A percentile compares a stretch with the other conserved stretches of the same genome.
Evolutionary conservation across 129 eudicot species (phyloP).

Genomic region (Arctium lappa): DNA sequence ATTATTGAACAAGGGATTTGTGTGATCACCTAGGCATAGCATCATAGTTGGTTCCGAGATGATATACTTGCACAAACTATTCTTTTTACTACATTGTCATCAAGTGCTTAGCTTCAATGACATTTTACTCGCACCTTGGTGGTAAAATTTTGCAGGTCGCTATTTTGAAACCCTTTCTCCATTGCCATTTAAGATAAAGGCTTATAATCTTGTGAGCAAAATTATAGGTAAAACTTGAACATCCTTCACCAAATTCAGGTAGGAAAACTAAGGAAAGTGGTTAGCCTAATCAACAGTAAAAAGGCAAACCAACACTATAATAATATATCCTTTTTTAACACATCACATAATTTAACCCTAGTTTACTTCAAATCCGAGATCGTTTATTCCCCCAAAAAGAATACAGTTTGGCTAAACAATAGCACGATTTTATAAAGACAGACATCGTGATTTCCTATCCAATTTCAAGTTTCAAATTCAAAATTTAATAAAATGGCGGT

Average conservation of each 20-base stretch:
- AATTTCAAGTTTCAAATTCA: not conserved
- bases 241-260: not conserved
- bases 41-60: not conserved
- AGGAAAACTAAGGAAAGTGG: not conserved
- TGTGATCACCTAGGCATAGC: not conserved
- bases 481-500: not conserved
- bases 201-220: not conserved
- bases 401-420: not conserved
- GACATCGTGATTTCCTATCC: not conserved
- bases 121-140: not conserved
- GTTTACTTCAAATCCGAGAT: not conserved
- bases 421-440: constrained; percentile 5
- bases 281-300: not conserved
- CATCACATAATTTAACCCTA: not conserved
- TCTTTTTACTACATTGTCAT: not conserved
- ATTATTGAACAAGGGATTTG: not conserved
- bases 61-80: not conserved
- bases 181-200: not conserved
- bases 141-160: not conserved
- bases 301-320: not conserved
- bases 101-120: not conserved
- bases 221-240: not conserved
- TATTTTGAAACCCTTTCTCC: not conserved
- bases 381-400: not conserved
- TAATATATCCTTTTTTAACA: not conserved